Conservation (phyloP, 441 rosid species). For the Manihot esculenta region DNA sequence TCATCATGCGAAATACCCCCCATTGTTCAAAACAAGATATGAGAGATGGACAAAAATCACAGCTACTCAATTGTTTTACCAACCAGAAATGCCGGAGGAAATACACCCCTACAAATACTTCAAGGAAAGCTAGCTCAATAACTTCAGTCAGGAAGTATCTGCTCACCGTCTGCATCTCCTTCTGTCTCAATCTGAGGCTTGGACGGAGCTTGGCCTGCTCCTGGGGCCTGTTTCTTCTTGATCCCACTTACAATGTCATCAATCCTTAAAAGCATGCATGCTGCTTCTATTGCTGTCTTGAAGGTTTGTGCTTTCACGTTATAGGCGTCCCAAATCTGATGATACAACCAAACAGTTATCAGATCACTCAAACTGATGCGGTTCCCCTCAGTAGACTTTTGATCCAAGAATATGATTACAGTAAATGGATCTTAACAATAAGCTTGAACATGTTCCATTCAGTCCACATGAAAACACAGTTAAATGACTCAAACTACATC, state of each 20-base stretch:
- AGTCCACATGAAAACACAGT: not conserved
- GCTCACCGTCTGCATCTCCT: conserved; percentile 88
- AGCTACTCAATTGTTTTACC: not conserved
- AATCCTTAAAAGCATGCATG: conserved; percentile 87
- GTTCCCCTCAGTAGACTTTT: not conserved
- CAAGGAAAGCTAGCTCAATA: not conserved
- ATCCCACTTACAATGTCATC: conserved; percentile 96
- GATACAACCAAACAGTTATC: not conserved
- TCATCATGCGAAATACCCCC: too few relatives aligned
- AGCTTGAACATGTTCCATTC: not conserved
- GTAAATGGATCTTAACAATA: not conserved
- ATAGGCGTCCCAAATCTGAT: conserved; percentile 94
- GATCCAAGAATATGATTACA: not conserved
- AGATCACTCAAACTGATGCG: not conserved
- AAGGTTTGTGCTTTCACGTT: conserved; percentile 91
- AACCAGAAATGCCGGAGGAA: not conserved
- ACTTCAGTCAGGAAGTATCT: conserved; percentile 70
- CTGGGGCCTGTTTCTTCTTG: conserved; percentile 88
- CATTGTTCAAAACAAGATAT: too few relatives aligned
- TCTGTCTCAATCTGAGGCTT: conserved; percentile 82
- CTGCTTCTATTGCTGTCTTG: conserved; percentile 90
- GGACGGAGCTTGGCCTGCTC: conserved; percentile 55
- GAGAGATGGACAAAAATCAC: not conserved
- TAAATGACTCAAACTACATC: too few relatives aligned
- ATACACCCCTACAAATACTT: not conserved